Evolutionary conservation across 2,329 filamentous ascomycete species (phyloP), one percentile per base, ranked within the genome.

Genomic region (Calonectria henricotiae): DNA sequence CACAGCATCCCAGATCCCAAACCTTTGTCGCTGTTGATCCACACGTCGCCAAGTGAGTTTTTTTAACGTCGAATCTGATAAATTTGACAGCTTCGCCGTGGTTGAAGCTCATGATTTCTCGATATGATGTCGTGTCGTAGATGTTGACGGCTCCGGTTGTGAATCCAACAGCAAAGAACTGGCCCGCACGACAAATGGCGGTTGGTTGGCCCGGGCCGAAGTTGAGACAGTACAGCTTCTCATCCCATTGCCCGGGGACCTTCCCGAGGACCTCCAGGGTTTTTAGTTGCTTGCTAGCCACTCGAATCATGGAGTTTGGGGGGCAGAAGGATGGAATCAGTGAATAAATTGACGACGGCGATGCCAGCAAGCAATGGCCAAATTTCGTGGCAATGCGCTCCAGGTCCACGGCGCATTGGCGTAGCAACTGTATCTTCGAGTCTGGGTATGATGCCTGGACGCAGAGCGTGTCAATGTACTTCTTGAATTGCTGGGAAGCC

Each of bases 261-360:
- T 74, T 43, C 4, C 79, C 79, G 54, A 77, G 20, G 2, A 82
- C 74, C 17, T 62, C 32, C 3, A 81, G 65, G 11, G 62, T 73
- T 25, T 69, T 64, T 6, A 63, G 58, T 39, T 51, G 46, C 12
- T 35, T 47, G 9, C 54, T 39, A 51, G 69, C 72, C 27, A 71
- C 75, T 69, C 73, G 71, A 25, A 80, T 60, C 62, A 76, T 73
- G 8, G 79, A 80, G 23, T 73, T 67, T 2, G 68, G 73, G 11
- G 81, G 81, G 55, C 80, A 82, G 61, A 82, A 79, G 11, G 80
- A 79, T 11, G 75, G 73, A 39, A 83, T 78, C 13, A 78, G 43
- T 0, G 73, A 79, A 72, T 82, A 77, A 47, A 82, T 80, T 23
- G 78, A 69, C 12, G 77, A 77, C 5, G 80, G 80, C 3, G 73